Evolutionary conservation across 371 early-diverging fungal genomes (phyloP), one percentile per base, ranked within the genome.

Genomic region (Smittium culicis): DNA sequence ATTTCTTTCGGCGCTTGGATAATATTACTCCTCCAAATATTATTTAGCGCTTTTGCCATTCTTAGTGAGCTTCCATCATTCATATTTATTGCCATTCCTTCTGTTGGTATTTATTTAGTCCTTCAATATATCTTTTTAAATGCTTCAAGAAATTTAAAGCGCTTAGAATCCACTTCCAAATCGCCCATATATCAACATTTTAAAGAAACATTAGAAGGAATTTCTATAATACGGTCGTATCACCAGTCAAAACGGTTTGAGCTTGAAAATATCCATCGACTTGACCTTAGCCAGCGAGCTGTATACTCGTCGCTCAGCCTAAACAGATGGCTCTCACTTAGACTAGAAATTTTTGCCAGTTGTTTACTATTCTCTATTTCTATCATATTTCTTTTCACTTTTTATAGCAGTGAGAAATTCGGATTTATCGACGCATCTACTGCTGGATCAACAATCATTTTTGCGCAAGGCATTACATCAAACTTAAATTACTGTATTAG

Each of bases 71-170:
- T 84, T 30, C 89, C 89, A 1, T 78, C 80, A 32, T 87, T 89
- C 58, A 70, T 83, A 2, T 70, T 85, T 14, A 67, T 73, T 20
- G 74, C 75, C 0, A 8, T 72, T 27, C 33, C 34, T 1, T 63
- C 79, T 57, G 34, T 54, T 70, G 71, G 24, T 0, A 64, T 82
- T 0, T 87, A 85, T 70, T 54, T 78, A 29, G 62, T 74, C 34
- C 76, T 87, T 66, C 83, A 82, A 11, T 54, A 71, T 0, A 82
- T 83, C 68, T 93, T 90, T 70, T 77, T 90, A 11, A 73, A 75
- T 1, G 79, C 87, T 0, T 88, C 90, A 2, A 86, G 93, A 24
- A 89, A 93, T 72, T 75, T 95, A 73, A 93, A 94, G 82, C 88
- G 94, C 29, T 72, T 95, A 54, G 91, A 93, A 68, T 85, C 90